Percentiles rank a stretch among this genome's conserved stretches.
Conservation (phyloP, 2,329 filamentous ascomycete genomes). For the Cladosporium sp. region DNA sequence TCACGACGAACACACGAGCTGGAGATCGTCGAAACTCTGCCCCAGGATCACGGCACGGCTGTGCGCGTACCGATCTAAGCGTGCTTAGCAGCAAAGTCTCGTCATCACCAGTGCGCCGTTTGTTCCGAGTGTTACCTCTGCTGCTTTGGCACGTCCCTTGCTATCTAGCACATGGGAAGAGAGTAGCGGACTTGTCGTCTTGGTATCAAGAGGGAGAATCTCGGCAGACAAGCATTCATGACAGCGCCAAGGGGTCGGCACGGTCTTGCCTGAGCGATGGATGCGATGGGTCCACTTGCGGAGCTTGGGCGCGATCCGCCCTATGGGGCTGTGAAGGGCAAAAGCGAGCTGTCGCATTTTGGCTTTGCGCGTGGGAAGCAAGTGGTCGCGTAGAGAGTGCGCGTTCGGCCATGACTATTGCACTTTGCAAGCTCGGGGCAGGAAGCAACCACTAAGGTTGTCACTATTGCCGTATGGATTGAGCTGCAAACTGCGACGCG, state of each 20-base stretch:
- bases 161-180: not conserved
- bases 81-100: constrained; percentile 9
- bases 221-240: not conserved
- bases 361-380: not conserved
- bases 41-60: constrained; percentile 2
- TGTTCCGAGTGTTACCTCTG: not conserved
- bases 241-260: not conserved
- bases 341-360: not conserved
- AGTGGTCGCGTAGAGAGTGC: too few relatives aligned
- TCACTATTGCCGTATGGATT: too few relatives aligned
- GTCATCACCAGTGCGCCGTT: not conserved
- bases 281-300: not conserved
- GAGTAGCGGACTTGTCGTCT: not conserved
- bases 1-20: not conserved
- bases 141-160: not conserved
- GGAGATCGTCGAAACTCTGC: not conserved
- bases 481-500: not conserved
- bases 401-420: not conserved
- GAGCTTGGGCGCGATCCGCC: not conserved
- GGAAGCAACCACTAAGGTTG: not conserved
- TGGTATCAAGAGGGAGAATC: not conserved
- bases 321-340: not conserved
- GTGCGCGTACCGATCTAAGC: not conserved
- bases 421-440: not conserved
- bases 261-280: not conserved